Conservation (phyloP, 192 early-diverging fungal genomes). For the Fimicolochytrium jonesii region DNA sequence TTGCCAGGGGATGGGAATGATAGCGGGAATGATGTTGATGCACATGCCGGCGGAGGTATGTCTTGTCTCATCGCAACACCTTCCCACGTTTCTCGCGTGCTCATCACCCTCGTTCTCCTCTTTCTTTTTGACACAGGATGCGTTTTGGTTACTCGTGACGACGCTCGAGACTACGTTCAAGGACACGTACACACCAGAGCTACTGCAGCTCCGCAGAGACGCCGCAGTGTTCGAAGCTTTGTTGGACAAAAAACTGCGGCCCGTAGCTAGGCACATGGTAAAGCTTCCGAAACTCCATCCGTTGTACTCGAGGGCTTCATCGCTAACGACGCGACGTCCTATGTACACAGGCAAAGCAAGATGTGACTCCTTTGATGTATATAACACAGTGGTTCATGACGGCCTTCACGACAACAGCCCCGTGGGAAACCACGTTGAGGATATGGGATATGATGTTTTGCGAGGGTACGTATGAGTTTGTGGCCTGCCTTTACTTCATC, state of each 20-base stretch:
- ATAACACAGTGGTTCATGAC: conserved; percentile 95
- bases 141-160: conserved; percentile 84
- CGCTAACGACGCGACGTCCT: too few species aligned
- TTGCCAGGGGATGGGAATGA: conserved; percentile 93
- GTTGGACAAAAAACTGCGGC: conserved; percentile 62
- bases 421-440: conserved; percentile 81
- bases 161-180: conserved; percentile 70
- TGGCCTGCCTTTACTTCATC: neutral
- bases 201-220: conserved; percentile 76
- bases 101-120: neutral
- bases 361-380: conserved; percentile 83
- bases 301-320: too few species aligned
- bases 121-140: conserved; percentile 50
- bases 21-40: conserved; percentile 90
- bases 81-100: neutral
- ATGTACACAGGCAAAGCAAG: conserved; percentile 68
- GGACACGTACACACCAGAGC: conserved; percentile 71
- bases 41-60: conserved; percentile 61
- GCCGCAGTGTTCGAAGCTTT: conserved; percentile 76
- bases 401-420: conserved; percentile 77
- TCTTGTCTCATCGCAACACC: neutral
- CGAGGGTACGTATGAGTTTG: conserved; percentile 50
- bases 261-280: conserved; percentile 66
- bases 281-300: too few species aligned
- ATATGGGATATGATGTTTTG: conserved; percentile 92